Percentiles rank a stretch among this genome's conserved stretches.
Evolutionary conservation across 495 filamentous ascomycete species (phyloP).

Genomic region (Hypoxylon crocopeplum): DNA sequence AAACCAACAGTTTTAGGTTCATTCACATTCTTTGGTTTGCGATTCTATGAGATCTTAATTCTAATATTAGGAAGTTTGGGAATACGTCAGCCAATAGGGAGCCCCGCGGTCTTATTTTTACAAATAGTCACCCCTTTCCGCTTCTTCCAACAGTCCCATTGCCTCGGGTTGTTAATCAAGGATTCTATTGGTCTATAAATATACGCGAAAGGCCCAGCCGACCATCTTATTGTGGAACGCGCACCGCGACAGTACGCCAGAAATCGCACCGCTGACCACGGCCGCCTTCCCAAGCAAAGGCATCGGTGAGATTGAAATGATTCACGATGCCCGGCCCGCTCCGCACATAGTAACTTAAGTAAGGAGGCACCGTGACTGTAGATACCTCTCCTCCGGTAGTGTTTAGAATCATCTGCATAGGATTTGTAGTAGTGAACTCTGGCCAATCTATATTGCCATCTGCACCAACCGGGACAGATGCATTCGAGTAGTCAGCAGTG

Average conservation of each 20-base stretch:
- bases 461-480: constrained; percentile 32
- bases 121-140: too few species aligned
- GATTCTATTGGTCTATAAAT: neutral
- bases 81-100: too few species aligned
- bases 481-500: constrained; percentile 48
- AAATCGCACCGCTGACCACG: constrained; percentile 63
- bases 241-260: constrained; percentile 44
- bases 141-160: too few species aligned
- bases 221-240: constrained; percentile 24
- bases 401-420: constrained; percentile 60
- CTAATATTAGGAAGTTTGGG: too few species aligned
- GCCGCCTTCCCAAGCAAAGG: constrained; percentile 62
- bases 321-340: constrained; percentile 52
- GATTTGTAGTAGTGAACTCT: constrained; percentile 41
- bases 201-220: neutral
- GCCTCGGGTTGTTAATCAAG: too few species aligned
- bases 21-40: neutral
- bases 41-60: too few species aligned
- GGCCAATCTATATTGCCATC: constrained; percentile 44
- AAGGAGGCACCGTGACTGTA: constrained; percentile 30
- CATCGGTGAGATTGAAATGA: constrained; percentile 55
- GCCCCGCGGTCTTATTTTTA: too few species aligned
- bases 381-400: constrained; percentile 56
- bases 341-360: constrained; percentile 43
- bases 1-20: neutral